Conservation (phyloP, 2,329 filamentous ascomycete genomes). For the Xylaria arbuscula region DNA sequence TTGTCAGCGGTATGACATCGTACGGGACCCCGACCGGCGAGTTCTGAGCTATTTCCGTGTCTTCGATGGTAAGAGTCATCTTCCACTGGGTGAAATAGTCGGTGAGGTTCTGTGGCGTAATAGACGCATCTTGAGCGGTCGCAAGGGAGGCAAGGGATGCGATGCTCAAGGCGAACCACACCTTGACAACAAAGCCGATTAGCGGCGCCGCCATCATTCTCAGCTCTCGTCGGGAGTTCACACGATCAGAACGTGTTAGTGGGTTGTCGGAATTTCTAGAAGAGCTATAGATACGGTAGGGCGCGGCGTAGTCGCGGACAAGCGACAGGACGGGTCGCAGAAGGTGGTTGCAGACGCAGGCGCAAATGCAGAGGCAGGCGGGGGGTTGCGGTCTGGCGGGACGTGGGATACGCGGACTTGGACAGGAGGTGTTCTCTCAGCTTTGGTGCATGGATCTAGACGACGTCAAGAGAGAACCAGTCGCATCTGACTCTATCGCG, state of each 20-base stretch:
- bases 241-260: constrained; percentile 40
- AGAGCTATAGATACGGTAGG: constrained; percentile 2
- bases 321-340: constrained; percentile 17
- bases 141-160: constrained; percentile 50
- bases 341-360: constrained; percentile 21
- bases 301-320: constrained; percentile 1
- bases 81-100: constrained; percentile 34
- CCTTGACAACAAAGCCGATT: constrained; percentile 49
- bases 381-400: not conserved
- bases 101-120: constrained; percentile 38
- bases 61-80: constrained; percentile 42
- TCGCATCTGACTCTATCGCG: constrained; percentile 41
- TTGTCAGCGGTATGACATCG: constrained; percentile 47
- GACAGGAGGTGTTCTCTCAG: constrained; percentile 5
- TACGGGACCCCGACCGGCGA: constrained; percentile 36
- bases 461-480: constrained; percentile 34
- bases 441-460: constrained; percentile 8
- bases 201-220: constrained; percentile 55
- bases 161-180: constrained; percentile 47
- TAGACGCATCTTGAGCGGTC: constrained; percentile 51
- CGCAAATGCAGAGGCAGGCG: constrained; percentile 6
- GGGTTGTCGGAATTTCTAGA: constrained; percentile 26
- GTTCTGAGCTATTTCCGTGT: constrained; percentile 31
- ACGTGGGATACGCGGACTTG: constrained; percentile 4
- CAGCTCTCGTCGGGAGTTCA: constrained; percentile 36